phyloP scores from a whole-genome alignment of 495 filamentous ascomycete species.

The Jackrogersella multiformis region DNA sequence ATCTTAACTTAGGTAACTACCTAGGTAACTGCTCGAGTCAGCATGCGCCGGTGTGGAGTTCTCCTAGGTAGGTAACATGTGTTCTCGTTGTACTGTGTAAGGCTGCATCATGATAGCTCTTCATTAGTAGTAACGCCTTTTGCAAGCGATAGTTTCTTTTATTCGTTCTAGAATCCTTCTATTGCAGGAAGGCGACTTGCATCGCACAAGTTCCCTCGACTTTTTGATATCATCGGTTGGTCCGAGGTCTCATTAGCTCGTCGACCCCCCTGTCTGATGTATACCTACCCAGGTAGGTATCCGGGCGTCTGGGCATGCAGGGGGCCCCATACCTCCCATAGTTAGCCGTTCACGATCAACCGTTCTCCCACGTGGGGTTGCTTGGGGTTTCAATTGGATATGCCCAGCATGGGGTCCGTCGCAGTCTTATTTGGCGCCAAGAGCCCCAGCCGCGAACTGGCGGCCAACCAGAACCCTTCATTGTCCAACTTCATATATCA shows the following conservation, averaged over 20 bases:
- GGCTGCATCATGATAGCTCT: neutral
- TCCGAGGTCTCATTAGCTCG: slow-evolving; percentile 10
- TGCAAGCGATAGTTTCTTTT: neutral
- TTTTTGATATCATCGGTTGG: slow-evolving; percentile 14
- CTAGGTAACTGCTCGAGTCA: neutral
- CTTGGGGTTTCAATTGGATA: slow-evolving; percentile 15
- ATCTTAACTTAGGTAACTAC: neutral
- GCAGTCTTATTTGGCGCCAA: slow-evolving; percentile 25
- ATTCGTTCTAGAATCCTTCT: slow-evolving; percentile 36
- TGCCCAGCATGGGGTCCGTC: neutral
- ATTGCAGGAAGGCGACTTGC: slow-evolving; percentile 32
- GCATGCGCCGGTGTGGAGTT: neutral
- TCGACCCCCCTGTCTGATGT: slow-evolving; percentile 3
- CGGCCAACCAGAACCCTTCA: slow-evolving; percentile 26
- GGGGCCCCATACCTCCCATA: slow-evolving; percentile 15
- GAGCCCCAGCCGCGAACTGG: slow-evolving; percentile 39
- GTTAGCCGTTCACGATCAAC: slow-evolving; percentile 29
- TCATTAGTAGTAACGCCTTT: slow-evolving; percentile 15
- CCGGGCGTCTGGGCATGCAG: slow-evolving; percentile 33
- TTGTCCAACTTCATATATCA: slow-evolving; percentile 17
- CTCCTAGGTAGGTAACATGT: neutral
- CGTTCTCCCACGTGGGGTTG: slow-evolving; percentile 36
- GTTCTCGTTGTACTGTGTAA: neutral
- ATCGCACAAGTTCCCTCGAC: too few relatives aligned
- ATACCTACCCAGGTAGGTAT: too few relatives aligned